Base-by-base conservation (phyloP, 495 filamentous ascomycete species). In the Penicillium arizonense region DNA sequence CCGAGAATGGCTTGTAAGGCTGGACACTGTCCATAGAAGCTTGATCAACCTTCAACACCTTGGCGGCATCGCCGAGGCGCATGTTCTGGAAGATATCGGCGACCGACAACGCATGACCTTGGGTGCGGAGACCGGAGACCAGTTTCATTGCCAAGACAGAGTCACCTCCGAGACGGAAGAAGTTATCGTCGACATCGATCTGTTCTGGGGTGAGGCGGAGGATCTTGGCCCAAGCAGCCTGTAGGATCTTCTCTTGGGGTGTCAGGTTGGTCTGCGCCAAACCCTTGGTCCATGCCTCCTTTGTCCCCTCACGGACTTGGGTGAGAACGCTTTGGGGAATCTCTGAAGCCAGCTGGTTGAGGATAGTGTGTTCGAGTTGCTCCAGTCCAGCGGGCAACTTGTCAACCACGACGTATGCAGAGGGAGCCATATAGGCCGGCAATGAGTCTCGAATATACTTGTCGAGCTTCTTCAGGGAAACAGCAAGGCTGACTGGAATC, bases 81-180 rank as follows among this genome's bases (percentile, higher is more conserved):
- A 73, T 73, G 58, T 73, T 56, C 39, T 72, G 70, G 59, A 87
- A 85, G 42, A 76, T 69, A 38, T 72, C 67, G 1, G 75, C 71
- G 10, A 76, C 72, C 1, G 63, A 63, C 44, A 78, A 40, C 3
- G 30, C 46, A 40, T 76, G 65, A 4, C 70, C 70, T 24, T 70
- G 55, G 1, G 45, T 49, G 16, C 71, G 70, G 14, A 74, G 60
- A 10, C 53, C 59, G 1, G 75, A 71, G 0, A 73, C 72, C 7
- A 79, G 44, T 32, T 73, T 75, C 72, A 79, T 79, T 1, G 76
- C 76, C 5, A 70, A 44, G 8, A 79, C 62, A 10, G 76, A 79
- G 51, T 77, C 71, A 28, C 76, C 76, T 28, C 76, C 76, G 0
- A 75, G 65, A 2, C 69, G 67, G 65, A 79, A 74, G 57, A 79